Percentiles rank a stretch among this genome's conserved stretches.
Conservation (phyloP, 148 eudicot species). For the Agrostemma githago region DNA sequence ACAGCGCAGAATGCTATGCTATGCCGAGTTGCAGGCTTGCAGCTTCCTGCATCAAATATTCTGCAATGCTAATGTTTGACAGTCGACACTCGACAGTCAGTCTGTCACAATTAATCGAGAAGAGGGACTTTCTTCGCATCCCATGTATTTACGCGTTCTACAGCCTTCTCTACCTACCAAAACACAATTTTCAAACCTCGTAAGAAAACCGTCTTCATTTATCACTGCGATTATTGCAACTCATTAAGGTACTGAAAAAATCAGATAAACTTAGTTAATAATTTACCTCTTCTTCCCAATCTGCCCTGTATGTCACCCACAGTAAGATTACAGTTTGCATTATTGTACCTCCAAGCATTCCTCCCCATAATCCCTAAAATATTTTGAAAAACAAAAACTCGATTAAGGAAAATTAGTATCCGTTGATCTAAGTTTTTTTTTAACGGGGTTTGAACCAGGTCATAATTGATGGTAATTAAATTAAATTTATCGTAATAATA, state of each 20-base stretch:
- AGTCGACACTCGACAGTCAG: neutral
- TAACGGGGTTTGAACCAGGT: no score
- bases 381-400: neutral
- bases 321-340: constrained; percentile 62
- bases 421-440: neutral
- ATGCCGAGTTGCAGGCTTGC: neutral
- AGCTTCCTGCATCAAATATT: neutral
- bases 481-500: no score
- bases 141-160: constrained; percentile 30
- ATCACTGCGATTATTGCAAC: neutral
- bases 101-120: constrained; percentile 6
- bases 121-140: constrained; percentile 32
- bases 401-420: neutral
- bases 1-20: neutral
- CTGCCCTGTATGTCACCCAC: constrained; percentile 32
- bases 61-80: neutral
- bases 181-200: neutral
- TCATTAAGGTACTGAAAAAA: neutral
- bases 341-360: constrained; percentile 80
- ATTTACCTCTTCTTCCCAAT: constrained; percentile 58
- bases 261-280: neutral
- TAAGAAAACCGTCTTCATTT: neutral
- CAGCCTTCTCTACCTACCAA: constrained; percentile 39
- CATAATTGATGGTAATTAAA: no score
- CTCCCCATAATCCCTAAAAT: constrained; percentile 70